Percentiles rank a stretch among this genome's conserved stretches.
These are phyloP conservation scores for Byssochlamys sp. DNA, from an alignment of 2,329 filamentous ascomycete species.

Conservation along the genomic window DNA sequence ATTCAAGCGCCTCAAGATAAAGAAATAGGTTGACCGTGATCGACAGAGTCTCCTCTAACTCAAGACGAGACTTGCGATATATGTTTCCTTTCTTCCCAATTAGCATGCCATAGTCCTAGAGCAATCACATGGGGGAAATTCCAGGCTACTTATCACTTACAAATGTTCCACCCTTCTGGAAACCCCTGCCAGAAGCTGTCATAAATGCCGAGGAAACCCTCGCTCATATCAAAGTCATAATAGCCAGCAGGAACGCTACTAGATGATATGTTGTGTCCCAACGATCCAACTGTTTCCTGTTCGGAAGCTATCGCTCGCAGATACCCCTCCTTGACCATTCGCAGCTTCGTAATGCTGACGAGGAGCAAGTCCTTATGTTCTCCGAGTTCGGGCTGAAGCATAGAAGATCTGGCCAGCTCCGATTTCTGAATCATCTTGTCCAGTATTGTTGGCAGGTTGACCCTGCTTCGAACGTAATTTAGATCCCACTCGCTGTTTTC, in stretches of 20 bases:
- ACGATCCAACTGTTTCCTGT: background rate
- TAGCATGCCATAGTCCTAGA: background rate
- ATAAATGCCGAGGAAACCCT: background rate
- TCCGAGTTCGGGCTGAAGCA: background rate
- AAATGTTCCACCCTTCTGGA: background rate
- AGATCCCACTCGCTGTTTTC: slow-evolving; percentile 2
- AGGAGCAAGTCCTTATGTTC: background rate
- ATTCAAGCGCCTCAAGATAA: slow-evolving; percentile 40
- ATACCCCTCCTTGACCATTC: background rate
- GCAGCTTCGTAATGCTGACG: background rate
- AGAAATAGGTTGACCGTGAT: background rate
- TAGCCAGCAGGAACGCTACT: background rate
- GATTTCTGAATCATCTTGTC: background rate
- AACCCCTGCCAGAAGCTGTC: background rate
- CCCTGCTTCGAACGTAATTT: background rate
- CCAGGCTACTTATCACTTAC: background rate
- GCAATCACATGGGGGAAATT: background rate
- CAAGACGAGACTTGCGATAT: too few relatives aligned
- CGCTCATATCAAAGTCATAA: background rate
- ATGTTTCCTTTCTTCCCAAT: background rate
- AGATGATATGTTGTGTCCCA: background rate
- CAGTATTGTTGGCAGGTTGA: background rate
- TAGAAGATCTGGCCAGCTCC: background rate
- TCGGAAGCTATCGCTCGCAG: background rate
- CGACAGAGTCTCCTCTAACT: background rate